Conservation (phyloP, 2,329 filamentous ascomycete genomes). For the Metarhizium album region DNA sequence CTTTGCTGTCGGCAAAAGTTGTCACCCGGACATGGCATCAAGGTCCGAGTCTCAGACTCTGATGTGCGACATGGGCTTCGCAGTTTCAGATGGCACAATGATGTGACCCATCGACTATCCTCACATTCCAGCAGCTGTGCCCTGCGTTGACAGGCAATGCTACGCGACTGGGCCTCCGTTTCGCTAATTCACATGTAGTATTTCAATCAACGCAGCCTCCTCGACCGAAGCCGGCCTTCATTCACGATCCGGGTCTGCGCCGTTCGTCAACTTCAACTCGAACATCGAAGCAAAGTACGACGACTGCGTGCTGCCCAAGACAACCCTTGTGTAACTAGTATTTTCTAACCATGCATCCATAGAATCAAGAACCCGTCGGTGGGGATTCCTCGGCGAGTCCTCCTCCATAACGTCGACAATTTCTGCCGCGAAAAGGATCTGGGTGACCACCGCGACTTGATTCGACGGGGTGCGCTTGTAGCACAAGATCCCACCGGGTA, state of each 20-base stretch:
- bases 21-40: too few species aligned
- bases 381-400: constrained; percentile 38
- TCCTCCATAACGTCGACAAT: constrained; percentile 44
- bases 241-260: constrained; percentile 16
- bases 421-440: constrained; percentile 53
- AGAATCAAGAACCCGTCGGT: constrained; percentile 39
- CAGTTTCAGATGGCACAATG: neutral
- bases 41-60: neutral
- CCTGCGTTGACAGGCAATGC: neutral
- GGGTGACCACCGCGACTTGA: constrained; percentile 42
- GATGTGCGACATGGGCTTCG: neutral
- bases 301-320: neutral
- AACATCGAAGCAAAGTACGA: constrained; percentile 37
- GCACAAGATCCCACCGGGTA: constrained; percentile 57
- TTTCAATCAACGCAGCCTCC: constrained; percentile 17
- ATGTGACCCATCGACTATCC: too few species aligned
- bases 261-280: constrained; percentile 31
- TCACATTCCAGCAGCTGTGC: neutral
- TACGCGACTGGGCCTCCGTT: neutral
- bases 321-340: neutral
- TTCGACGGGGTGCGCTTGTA: constrained; percentile 61
- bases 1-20: neutral
- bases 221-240: constrained; percentile 27
- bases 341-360: constrained; percentile 9
- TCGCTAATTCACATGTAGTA: constrained; percentile 9